phyloP scores from a whole-genome alignment of 192 early-diverging fungal genomes.

The Coemansia sp. region DNA sequence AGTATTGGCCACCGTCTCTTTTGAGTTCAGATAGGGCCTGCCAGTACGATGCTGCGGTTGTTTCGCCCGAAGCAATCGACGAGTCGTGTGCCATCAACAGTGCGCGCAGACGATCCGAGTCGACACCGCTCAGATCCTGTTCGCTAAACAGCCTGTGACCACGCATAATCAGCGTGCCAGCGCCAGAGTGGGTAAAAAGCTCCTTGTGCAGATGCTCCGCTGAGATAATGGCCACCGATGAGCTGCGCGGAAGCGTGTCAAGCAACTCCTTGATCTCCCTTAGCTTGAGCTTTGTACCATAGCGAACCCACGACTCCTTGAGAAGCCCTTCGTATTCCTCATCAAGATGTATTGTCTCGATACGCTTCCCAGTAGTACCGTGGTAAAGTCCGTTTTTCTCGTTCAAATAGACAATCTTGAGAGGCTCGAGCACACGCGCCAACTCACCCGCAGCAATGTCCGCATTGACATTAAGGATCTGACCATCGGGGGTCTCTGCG shows the following conservation, averaged over 20 bases:
- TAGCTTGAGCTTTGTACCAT: constrained; percentile 98
- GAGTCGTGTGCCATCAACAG: constrained; percentile 77
- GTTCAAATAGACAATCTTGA: constrained; percentile 97
- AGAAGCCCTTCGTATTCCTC: constrained; percentile 97
- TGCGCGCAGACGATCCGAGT: constrained; percentile 77
- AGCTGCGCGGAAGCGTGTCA: constrained; percentile 92
- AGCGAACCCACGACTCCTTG: constrained; percentile 95
- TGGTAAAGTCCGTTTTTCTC: constrained; percentile 97
- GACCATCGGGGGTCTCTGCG: constrained; percentile 92
- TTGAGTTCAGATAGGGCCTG: constrained; percentile 58
- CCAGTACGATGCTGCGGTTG: constrained; percentile 73
- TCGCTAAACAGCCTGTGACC: constrained; percentile 85
- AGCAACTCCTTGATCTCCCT: constrained; percentile 96
- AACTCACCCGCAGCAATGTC: constrained; percentile 98
- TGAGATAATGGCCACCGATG: constrained; percentile 98
- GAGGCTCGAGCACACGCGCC: constrained; percentile 91
- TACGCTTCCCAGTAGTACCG: constrained; percentile 91
- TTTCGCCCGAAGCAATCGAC: constrained; percentile 62
- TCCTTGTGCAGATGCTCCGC: constrained; percentile 99
- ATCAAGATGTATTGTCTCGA: constrained; percentile 96
- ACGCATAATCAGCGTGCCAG: constrained; percentile 94
- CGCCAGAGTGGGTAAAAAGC: constrained; percentile 96
- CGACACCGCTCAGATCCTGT: constrained; percentile 64
- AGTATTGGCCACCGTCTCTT: constrained; percentile 57
- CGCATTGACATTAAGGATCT: constrained; percentile 98